These are phyloP conservation scores for Candida vaughaniae DNA, from an alignment of 805 yeast genomes.

Conservation along the genomic window DNA sequence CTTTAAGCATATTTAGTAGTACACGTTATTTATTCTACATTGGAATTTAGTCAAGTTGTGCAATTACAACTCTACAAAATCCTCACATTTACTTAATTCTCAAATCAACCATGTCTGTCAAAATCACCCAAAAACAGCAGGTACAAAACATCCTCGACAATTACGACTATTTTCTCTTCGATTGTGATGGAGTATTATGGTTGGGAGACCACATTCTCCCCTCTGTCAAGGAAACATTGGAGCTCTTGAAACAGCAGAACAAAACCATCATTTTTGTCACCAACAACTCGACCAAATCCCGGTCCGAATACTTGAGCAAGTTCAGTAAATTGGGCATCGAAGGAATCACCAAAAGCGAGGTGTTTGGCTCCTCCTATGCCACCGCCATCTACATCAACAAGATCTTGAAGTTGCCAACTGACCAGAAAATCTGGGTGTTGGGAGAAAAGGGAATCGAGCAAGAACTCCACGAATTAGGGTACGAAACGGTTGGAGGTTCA, in stretches of 20 bases:
- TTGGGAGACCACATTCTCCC: conserved; percentile 82
- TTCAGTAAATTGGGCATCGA: conserved; percentile 60
- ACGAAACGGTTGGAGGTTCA: conserved; percentile 76
- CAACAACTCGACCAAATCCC: conserved; percentile 90
- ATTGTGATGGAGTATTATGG: conserved; percentile 98
- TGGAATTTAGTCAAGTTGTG: too few relatives aligned
- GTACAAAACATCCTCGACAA: conserved; percentile 55
- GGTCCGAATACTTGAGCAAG: conserved; percentile 72
- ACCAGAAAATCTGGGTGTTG: conserved; percentile 80
- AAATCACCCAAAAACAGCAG: conserved; percentile 27
- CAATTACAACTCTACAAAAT: too few relatives aligned
- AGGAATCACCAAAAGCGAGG: conserved; percentile 55
- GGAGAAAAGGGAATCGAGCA: conserved; percentile 87
- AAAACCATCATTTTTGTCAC: conserved; percentile 88
- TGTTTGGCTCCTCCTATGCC: conserved; percentile 91
- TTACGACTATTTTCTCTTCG: conserved; percentile 87
- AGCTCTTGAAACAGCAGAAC: conserved; percentile 48
- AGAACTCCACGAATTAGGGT: conserved; percentile 76
- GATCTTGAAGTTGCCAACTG: conserved; percentile 70
- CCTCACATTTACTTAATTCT: too few relatives aligned
- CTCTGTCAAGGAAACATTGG: conserved; percentile 70
- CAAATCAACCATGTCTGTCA: conserved; percentile 16
- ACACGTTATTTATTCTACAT: too few relatives aligned
- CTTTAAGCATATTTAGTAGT: too few relatives aligned
- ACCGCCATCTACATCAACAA: conserved; percentile 81